A percentile compares a stretch with the other conserved stretches of the same genome.
These are phyloP conservation scores for Conticribra weissflogii DNA, from an alignment of 108 stramenopile genomes.

Conservation along the genomic window DNA sequence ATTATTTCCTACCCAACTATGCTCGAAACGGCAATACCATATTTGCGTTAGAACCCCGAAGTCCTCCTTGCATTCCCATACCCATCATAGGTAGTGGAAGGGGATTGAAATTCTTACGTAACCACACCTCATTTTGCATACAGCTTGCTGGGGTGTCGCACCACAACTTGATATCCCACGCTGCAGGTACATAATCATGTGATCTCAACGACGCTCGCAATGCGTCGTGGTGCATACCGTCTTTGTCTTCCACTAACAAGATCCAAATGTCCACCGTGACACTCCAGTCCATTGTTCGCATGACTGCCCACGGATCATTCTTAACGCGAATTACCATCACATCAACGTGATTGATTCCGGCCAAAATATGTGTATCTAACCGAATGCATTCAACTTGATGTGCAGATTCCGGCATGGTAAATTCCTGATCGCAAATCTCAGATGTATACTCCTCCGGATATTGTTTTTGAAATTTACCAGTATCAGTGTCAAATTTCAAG, in stretches of 20 bases:
- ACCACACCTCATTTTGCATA: conserved; percentile 58
- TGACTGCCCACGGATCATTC: conserved; percentile 53
- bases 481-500: conserved; percentile 26
- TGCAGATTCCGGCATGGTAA: conserved; percentile 10
- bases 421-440: conserved; percentile 13
- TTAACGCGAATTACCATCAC: conserved; percentile 53
- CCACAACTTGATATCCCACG: conserved; percentile 64
- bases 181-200: conserved; percentile 57
- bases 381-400: conserved; percentile 37
- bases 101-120: conserved; percentile 56
- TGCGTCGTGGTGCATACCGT: conserved; percentile 38
- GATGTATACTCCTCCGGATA: conserved; percentile 29
- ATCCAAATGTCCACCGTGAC: conserved; percentile 57
- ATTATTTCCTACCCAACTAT: too few relatives aligned
- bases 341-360: conserved; percentile 47
- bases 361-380: conserved; percentile 31
- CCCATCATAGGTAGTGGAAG: conserved; percentile 13
- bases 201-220: conserved; percentile 36
- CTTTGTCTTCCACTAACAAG: conserved; percentile 43
- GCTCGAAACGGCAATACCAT: not conserved
- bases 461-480: conserved; percentile 19
- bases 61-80: conserved; percentile 14
- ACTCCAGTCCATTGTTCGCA: conserved; percentile 57
- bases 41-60: conserved; percentile 15
- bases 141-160: conserved; percentile 47